phyloP scores from a whole-genome alignment of 1,284 basidiomycete genomes.

The Apiotrichum sp. region DNA sequence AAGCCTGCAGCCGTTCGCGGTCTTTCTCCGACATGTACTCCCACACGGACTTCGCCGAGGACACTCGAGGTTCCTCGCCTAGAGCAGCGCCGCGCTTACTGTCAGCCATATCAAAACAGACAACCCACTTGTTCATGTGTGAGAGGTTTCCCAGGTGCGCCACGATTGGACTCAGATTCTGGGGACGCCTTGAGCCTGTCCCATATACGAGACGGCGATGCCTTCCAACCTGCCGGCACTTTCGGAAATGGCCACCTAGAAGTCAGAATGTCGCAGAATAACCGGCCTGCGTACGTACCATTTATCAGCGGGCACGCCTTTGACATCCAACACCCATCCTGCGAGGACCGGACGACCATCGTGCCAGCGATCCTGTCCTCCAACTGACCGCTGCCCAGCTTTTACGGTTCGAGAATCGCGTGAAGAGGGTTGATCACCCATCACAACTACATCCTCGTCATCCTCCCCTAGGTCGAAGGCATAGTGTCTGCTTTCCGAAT shows the following conservation, averaged over 20 bases:
- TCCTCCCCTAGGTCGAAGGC: conserved; percentile 64
- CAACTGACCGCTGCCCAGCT: neutral
- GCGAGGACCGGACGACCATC: conserved; percentile 67
- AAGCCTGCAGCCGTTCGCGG: conserved; percentile 69
- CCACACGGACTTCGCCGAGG: conserved; percentile 62
- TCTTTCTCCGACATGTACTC: conserved; percentile 90
- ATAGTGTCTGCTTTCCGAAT: conserved; percentile 39
- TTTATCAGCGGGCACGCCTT: conserved; percentile 64
- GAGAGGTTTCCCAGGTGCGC: conserved; percentile 29
- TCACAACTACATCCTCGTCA: conserved; percentile 55
- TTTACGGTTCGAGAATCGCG: neutral
- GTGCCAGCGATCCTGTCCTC: conserved; percentile 51
- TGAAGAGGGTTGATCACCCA: conserved; percentile 17
- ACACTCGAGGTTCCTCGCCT: conserved; percentile 66
- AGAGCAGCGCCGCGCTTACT: conserved; percentile 69
- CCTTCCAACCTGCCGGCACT: conserved; percentile 74
- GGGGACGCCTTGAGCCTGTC: conserved; percentile 53
- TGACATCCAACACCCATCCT: conserved; percentile 67
- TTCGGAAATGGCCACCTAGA: conserved; percentile 71
- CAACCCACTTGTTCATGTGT: conserved; percentile 40
- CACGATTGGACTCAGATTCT: conserved; percentile 29
- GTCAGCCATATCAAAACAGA: conserved; percentile 4
- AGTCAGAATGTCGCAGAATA: conserved; percentile 8
- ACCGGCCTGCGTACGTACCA: conserved; percentile 54
- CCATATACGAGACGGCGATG: conserved; percentile 77